phyloP scores from a whole-genome alignment of 306 rosid genomes.

The Fragaria vesca region DNA sequence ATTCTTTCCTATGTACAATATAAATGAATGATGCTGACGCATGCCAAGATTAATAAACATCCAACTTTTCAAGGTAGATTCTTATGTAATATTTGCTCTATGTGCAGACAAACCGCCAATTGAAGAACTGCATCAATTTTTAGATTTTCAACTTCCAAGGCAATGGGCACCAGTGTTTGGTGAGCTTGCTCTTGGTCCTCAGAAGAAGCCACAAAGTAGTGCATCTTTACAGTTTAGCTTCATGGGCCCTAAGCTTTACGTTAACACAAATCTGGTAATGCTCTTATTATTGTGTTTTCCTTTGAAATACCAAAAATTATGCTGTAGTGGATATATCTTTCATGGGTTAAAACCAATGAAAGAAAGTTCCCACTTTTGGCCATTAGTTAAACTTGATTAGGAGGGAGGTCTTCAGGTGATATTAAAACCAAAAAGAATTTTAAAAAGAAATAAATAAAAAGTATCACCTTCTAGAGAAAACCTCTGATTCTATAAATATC shows the following conservation, averaged over 20 bases:
- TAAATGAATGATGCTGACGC: background rate
- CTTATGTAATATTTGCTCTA: background rate
- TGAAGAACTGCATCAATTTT: constrained; percentile 71
- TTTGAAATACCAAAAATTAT: too few species aligned
- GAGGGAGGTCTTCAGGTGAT: background rate
- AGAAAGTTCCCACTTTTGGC: background rate
- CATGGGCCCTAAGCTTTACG: constrained; percentile 90
- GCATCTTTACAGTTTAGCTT: constrained; percentile 81
- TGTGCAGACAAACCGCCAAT: constrained; percentile 66
- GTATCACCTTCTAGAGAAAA: background rate
- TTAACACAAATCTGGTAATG: constrained; percentile 66
- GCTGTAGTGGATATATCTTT: background rate
- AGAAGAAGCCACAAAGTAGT: constrained; percentile 50
- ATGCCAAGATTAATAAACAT: background rate
- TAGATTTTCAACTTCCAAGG: constrained; percentile 82
- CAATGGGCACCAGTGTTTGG: constrained; percentile 90
- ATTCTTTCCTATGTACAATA: background rate
- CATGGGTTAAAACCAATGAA: background rate
- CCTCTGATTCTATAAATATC: background rate
- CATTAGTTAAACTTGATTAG: background rate
- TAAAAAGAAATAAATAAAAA: background rate
- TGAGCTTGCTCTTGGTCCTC: constrained; percentile 83
- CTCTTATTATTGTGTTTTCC: constrained; percentile 20
- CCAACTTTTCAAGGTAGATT: background rate
- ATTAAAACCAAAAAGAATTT: background rate